These are phyloP conservation scores for Penicillium freii DNA, from an alignment of 2,329 filamentous ascomycete species.

Conservation along the genomic window DNA sequence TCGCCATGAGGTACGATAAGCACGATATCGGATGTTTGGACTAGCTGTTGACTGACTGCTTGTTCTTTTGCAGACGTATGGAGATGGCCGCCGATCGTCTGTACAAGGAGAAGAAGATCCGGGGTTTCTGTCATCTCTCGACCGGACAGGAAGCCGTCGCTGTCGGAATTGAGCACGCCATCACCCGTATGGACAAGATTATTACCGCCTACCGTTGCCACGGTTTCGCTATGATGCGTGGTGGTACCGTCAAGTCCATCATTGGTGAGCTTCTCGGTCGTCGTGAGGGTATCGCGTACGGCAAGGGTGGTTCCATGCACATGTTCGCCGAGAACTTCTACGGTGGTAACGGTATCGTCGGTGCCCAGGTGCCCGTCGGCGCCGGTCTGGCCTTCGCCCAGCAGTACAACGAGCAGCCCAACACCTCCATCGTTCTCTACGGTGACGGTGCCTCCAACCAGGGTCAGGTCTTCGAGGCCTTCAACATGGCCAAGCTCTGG, in stretches of 20 bases:
- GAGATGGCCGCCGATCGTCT: constrained; percentile 98
- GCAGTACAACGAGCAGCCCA: constrained; percentile 86
- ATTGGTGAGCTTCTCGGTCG: constrained; percentile 94
- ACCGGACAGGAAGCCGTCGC: constrained; percentile 97
- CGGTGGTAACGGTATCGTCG: constrained; percentile 98
- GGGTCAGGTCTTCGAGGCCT: constrained; percentile 98
- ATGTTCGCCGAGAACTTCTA: constrained; percentile 99
- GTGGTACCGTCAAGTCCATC: constrained; percentile 83
- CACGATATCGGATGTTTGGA: neutral
- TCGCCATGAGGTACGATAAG: constrained; percentile 72
- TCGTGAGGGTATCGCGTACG: constrained; percentile 94
- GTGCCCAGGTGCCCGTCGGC: constrained; percentile 95
- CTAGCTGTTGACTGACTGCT: constrained; percentile 5
- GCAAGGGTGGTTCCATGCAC: constrained; percentile 99
- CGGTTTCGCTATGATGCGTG: constrained; percentile 96
- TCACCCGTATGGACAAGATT: constrained; percentile 85
- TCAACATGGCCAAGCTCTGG: constrained; percentile 99
- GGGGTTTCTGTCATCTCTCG: constrained; percentile 98
- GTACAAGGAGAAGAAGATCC: constrained; percentile 99
- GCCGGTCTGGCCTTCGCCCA: constrained; percentile 96
- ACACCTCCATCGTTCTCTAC: constrained; percentile 85
- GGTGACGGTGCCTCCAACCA: constrained; percentile 99
- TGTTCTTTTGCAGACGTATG: constrained; percentile 72
- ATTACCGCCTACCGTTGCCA: constrained; percentile 99
- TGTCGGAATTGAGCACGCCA: constrained; percentile 92